A percentile compares a stretch with the other conserved stretches of the same genome.
Evolutionary conservation across 805 yeast genomes (phyloP).

Genomic region (Candida succiphila): DNA sequence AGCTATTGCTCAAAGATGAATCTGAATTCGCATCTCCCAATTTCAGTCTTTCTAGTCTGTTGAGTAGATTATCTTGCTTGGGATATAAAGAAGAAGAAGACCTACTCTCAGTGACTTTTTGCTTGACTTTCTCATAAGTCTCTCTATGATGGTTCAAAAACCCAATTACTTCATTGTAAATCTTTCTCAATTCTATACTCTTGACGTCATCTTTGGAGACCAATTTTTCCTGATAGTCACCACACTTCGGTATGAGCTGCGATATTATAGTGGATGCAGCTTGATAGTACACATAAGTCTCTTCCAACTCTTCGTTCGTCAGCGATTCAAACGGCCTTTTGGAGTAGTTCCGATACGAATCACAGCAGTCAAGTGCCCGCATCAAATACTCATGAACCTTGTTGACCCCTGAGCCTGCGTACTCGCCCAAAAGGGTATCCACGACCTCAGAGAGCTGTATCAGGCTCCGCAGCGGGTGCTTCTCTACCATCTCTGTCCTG

Average conservation of each 20-base stretch:
- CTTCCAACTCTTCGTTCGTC: conserved; percentile 10
- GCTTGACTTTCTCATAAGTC: conserved; percentile 7
- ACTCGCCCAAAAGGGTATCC: conserved; percentile 4
- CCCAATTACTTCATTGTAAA: conserved; percentile 11
- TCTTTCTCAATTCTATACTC: conserved; percentile 6
- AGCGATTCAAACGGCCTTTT: conserved; percentile 3
- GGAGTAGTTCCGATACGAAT: conserved; percentile 11
- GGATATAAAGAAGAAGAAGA: too few species aligned
- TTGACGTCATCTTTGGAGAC: conserved; percentile 2
- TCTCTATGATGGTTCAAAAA: conserved; percentile 9
- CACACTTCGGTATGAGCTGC: conserved; percentile 14
- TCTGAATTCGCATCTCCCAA: conserved; percentile 1
- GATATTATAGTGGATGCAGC: conserved; percentile 17
- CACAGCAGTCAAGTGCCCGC: conserved; percentile 18
- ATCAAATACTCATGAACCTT: conserved; percentile 11
- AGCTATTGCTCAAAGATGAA: too few species aligned
- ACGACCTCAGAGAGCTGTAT: conserved; percentile 8
- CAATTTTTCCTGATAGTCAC: conserved; percentile 4
- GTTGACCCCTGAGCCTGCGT: too few species aligned
- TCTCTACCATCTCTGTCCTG: too few species aligned
- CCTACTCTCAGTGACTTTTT: conserved; percentile 4
- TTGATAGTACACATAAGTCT: conserved; percentile 14
- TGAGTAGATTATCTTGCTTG: conserved; percentile 4
- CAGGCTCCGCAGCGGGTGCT: conserved; percentile 3
- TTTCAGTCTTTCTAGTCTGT: conserved; percentile 14